Evolutionary conservation across 345 rosid species (phyloP).

Genomic region (Euphorbia peplus): DNA sequence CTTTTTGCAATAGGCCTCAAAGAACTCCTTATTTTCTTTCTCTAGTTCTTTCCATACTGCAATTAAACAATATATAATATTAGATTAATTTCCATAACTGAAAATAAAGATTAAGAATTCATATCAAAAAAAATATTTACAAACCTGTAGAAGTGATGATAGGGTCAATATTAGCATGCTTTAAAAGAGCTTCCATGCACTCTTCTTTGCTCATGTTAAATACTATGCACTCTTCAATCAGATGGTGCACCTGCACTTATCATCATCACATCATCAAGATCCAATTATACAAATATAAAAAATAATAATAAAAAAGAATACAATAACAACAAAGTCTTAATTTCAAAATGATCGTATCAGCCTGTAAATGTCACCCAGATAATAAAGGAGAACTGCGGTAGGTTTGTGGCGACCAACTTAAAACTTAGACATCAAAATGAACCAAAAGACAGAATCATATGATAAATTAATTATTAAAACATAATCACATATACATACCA

Average conservation of each 20-base stretch:
- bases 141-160: constrained; percentile 78
- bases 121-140: background rate
- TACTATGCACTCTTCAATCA: constrained; percentile 83
- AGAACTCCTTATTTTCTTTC: constrained; percentile 88
- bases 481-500: constrained; percentile 12
- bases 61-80: background rate
- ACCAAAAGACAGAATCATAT: too few species aligned
- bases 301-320: too few species aligned
- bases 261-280: background rate
- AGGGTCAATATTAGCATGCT: constrained; percentile 83
- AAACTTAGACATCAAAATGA: too few species aligned
- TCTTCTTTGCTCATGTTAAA: constrained; percentile 88
- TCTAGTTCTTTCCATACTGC: constrained; percentile 92
- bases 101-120: background rate
- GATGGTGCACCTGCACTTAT: constrained; percentile 69
- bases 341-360: too few species aligned
- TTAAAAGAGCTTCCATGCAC: constrained; percentile 87
- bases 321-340: too few species aligned
- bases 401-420: too few species aligned
- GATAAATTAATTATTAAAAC: too few species aligned
- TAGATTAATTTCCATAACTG: too few species aligned
- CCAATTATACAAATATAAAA: too few species aligned
- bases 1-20: constrained; percentile 54
- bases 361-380: too few species aligned
- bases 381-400: too few species aligned